Percentiles rank a stretch among this genome's conserved stretches.
phyloP scores from a whole-genome alignment of 257 asterid species.

The Ilex aquifolium region DNA sequence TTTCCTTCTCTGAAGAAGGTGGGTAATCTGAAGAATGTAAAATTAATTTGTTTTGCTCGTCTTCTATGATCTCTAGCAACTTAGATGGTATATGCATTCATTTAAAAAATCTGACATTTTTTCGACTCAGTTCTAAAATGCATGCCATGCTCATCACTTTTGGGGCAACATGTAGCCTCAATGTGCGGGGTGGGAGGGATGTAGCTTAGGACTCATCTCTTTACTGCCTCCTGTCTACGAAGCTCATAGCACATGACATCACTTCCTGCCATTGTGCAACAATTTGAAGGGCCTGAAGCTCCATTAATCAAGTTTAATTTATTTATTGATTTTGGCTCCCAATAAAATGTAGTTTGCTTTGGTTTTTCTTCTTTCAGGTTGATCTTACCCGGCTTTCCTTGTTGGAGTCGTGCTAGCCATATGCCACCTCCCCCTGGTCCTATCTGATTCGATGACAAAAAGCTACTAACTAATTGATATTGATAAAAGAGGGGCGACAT shows the following conservation, averaged over 20 bases:
- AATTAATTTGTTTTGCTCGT: neutral
- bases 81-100: neutral
- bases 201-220: too few species aligned
- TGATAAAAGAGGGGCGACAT: slow-evolving; percentile 8
- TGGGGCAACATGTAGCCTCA: too few species aligned
- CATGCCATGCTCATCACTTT: too few species aligned
- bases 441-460: slow-evolving; percentile 1
- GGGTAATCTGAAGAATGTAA: neutral
- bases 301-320: neutral
- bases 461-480: slow-evolving; percentile 22
- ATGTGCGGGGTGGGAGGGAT: too few species aligned
- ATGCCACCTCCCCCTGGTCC: neutral
- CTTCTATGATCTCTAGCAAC: neutral
- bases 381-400: too few species aligned
- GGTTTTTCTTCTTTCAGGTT: slow-evolving; percentile 1
- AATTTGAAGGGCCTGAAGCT: too few species aligned
- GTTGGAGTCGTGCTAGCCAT: too few species aligned
- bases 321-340: slow-evolving; percentile 2
- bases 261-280: too few species aligned
- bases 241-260: too few species aligned
- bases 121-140: too few species aligned
- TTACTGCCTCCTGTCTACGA: too few species aligned
- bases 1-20: slow-evolving; percentile 50
- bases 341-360: slow-evolving; percentile 1
- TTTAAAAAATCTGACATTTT: too few species aligned